Percentiles rank a stretch among this genome's conserved stretches.
Evolutionary conservation across 2,329 filamentous ascomycete species (phyloP).

Genomic region (Plectosphaerella sp.): DNA sequence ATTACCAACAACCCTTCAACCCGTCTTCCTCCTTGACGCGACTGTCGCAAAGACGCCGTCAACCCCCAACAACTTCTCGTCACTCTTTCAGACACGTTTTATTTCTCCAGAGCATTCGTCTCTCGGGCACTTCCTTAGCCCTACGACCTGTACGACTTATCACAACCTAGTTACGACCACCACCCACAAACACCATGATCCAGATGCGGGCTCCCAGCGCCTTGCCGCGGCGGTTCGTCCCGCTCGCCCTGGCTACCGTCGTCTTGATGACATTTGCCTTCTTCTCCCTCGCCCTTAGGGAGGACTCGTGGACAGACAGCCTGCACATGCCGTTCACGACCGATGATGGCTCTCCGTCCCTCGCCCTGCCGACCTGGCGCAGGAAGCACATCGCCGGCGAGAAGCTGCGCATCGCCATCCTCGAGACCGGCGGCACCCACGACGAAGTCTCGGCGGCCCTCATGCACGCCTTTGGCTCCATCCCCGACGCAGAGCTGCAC

Average conservation of each 20-base stretch:
- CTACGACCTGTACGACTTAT: too few species aligned
- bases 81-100: too few species aligned
- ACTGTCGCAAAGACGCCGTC: too few species aligned
- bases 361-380: constrained; percentile 2
- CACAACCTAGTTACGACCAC: background rate
- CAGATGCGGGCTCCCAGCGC: background rate
- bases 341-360: constrained; percentile 10
- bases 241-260: constrained; percentile 1
- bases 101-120: too few species aligned
- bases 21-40: too few species aligned
- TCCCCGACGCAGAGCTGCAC: constrained; percentile 13
- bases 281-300: background rate
- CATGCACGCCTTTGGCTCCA: constrained; percentile 18
- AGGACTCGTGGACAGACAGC: background rate
- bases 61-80: too few species aligned
- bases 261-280: background rate
- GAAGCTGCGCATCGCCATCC: constrained; percentile 17
- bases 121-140: too few species aligned
- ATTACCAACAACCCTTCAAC: too few species aligned
- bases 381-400: background rate
- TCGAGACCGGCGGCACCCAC: constrained; percentile 20
- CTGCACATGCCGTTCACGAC: constrained; percentile 19
- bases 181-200: background rate
- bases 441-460: constrained; percentile 21
- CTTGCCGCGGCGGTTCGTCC: background rate